Evolutionary conservation across 306 rosid genomes (phyloP).

Genomic region (Macrotyloma uniflorum): DNA sequence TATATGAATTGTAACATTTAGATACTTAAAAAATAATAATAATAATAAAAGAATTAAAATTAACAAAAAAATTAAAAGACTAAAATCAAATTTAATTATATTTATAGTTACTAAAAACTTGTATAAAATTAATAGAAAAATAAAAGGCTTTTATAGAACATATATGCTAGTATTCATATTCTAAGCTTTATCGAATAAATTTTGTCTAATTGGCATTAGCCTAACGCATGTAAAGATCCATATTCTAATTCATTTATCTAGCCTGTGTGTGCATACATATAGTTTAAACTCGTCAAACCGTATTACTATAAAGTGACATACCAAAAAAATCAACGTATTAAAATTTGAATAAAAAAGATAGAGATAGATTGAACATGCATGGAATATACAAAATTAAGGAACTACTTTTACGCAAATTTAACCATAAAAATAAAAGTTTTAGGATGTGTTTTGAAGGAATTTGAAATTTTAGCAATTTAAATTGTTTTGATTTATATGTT

Average conservation of each 20-base stretch:
- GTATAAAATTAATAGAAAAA: too few species aligned
- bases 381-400: neutral
- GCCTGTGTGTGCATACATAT: neutral
- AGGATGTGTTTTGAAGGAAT: too few species aligned
- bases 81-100: neutral
- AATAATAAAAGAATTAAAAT: neutral
- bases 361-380: neutral
- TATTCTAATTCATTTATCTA: neutral
- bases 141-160: too few species aligned
- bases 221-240: neutral
- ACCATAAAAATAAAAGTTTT: neutral
- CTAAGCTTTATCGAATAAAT: neutral
- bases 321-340: neutral
- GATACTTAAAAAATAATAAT: too few species aligned
- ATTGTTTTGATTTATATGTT: too few species aligned
- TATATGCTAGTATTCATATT: too few species aligned
- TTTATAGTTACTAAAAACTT: neutral
- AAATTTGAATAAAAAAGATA: neutral
- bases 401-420: neutral
- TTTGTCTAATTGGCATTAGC: neutral
- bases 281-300: neutral
- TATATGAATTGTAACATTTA: too few species aligned
- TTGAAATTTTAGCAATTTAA: too few species aligned
- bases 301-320: neutral
- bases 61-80: neutral